Evolutionary conservation across 176 grass and related monocot species (phyloP).

Genomic region (Musa schizocarpa): DNA sequence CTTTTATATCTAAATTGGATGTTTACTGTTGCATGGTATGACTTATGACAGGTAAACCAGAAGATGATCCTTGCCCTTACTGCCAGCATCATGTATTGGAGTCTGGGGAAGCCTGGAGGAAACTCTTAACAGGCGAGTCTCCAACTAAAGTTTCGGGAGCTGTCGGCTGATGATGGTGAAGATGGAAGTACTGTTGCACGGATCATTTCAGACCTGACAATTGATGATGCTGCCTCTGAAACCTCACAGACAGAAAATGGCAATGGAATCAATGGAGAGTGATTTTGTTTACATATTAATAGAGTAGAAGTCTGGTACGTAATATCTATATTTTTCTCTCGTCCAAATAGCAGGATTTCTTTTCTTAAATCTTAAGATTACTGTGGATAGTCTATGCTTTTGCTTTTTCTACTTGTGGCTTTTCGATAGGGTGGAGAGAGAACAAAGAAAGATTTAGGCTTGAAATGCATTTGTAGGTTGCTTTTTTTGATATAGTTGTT

Average conservation of each 20-base stretch:
- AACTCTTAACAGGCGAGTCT: constrained; percentile 36
- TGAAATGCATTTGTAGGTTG: neutral
- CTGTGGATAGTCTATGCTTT: neutral
- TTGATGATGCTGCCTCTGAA: constrained; percentile 45
- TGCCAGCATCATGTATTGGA: constrained; percentile 96
- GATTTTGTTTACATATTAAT: neutral
- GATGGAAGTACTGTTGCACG: constrained; percentile 40
- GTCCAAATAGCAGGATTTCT: neutral
- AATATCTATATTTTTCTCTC: too few relatives aligned
- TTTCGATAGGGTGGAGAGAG: neutral
- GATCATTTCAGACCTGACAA: constrained; percentile 33
- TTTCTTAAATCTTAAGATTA: neutral
- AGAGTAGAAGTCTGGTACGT: neutral
- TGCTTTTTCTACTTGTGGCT: neutral
- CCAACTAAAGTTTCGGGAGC: constrained; percentile 19
- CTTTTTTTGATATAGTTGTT: neutral
- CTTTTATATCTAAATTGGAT: neutral
- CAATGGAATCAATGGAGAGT: constrained; percentile 20
- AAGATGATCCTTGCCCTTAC: constrained; percentile 96
- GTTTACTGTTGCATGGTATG: constrained; percentile 6
- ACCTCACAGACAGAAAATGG: neutral
- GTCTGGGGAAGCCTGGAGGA: constrained; percentile 46
- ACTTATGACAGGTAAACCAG: constrained; percentile 71
- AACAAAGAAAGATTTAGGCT: neutral
- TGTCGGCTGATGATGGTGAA: constrained; percentile 19